phyloP scores from a whole-genome alignment of 2,329 filamentous ascomycete species.

The Fusarium concolor region DNA sequence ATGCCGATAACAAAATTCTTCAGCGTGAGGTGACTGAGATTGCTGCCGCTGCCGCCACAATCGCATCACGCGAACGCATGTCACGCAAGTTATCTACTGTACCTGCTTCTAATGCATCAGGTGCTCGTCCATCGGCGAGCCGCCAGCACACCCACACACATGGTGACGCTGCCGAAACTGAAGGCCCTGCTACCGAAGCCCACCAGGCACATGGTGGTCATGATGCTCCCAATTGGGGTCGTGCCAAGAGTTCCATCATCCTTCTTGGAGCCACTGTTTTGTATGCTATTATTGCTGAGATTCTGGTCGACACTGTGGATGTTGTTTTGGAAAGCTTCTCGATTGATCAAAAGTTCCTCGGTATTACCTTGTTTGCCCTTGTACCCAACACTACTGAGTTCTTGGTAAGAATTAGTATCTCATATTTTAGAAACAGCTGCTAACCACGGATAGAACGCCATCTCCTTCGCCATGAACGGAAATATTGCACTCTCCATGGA shows the following conservation, averaged over 20 bases:
- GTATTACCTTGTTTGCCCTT: slow-evolving; percentile 94
- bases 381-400: slow-evolving; percentile 99
- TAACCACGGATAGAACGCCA: slow-evolving; percentile 77
- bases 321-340: slow-evolving; percentile 91
- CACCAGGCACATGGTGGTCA: slow-evolving; percentile 75
- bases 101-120: slow-evolving; percentile 35
- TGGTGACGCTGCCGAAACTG: slow-evolving; percentile 40
- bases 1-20: slow-evolving; percentile 83
- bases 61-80: slow-evolving; percentile 80
- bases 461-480: slow-evolving; percentile 99
- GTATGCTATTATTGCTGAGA: slow-evolving; percentile 97
- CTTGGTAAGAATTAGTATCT: slow-evolving; percentile 68
- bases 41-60: slow-evolving; percentile 88
- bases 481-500: slow-evolving; percentile 99
- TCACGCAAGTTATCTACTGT: slow-evolving; percentile 54
- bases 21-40: slow-evolving; percentile 92
- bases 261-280: slow-evolving; percentile 88
- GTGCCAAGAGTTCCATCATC: slow-evolving; percentile 89
- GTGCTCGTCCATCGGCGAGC: slow-evolving; percentile 43
- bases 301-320: slow-evolving; percentile 95
- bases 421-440: slow-evolving; percentile 1
- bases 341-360: slow-evolving; percentile 96
- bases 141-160: slow-evolving; percentile 49
- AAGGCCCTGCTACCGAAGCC: slow-evolving; percentile 50
- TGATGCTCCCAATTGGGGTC: slow-evolving; percentile 98